phyloP scores from a whole-genome alignment of 495 filamentous ascomycete species.

The Coniosporium apollinis region DNA sequence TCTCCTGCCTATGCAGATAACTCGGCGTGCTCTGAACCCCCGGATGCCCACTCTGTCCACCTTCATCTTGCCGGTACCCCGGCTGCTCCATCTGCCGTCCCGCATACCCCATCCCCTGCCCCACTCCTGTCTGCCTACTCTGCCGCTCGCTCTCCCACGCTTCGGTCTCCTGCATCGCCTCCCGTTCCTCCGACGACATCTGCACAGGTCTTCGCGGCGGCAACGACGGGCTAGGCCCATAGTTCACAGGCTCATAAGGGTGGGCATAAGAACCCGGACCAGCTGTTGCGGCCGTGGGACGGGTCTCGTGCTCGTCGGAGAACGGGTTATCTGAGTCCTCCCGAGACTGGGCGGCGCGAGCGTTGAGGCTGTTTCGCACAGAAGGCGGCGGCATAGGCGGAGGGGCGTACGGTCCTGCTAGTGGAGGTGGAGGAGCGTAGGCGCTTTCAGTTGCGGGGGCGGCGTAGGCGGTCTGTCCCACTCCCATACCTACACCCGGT shows the following conservation, averaged over 20 bases:
- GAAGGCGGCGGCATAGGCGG: neutral
- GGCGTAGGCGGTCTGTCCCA: too few species aligned
- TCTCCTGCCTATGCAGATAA: constrained; percentile 3
- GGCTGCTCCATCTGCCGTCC: neutral
- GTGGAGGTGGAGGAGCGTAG: neutral
- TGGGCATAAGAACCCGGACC: neutral
- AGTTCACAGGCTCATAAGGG: neutral
- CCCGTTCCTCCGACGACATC: neutral
- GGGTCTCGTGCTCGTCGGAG: neutral
- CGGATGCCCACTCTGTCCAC: constrained; percentile 1
- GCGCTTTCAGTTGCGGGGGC: too few species aligned
- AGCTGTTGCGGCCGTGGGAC: neutral
- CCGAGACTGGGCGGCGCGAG: neutral
- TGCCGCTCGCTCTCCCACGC: neutral
- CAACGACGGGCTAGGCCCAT: neutral
- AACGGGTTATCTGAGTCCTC: neutral
- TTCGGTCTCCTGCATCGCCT: neutral
- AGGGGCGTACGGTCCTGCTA: neutral
- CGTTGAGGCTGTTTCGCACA: neutral
- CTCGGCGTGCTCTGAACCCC: constrained; percentile 5
- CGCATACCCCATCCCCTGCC: neutral
- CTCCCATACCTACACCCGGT: neutral
- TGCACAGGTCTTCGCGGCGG: neutral
- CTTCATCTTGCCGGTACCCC: constrained; percentile 1
- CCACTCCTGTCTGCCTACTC: neutral